Base-by-base conservation (phyloP, 805 yeast genomes). In the Kodamaea sagamina region DNA sequence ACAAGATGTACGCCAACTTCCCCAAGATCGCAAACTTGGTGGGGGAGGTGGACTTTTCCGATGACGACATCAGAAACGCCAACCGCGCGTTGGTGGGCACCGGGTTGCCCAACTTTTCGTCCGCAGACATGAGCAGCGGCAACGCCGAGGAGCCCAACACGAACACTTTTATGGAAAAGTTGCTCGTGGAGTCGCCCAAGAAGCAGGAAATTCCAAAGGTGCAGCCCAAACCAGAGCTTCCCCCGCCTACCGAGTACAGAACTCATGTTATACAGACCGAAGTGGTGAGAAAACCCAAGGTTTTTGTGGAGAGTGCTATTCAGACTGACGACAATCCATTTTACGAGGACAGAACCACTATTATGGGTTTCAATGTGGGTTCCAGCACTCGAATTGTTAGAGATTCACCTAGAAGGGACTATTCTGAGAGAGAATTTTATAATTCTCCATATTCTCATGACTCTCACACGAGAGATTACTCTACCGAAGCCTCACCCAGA, bases 71-170 rank as follows among this genome's bases (percentile, higher is more conserved):
- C 15, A 70, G 73, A 36, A 72, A 71, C 21, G 84, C 95, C 16
- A 88, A 86, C 58, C 70, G 89, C 46, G 84, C 83, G 21, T 71
- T 82, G 42, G 71, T 76, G 27, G 89, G 89, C 0, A 62, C 81
- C 16, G 79, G 80, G 32, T 68, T 90, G 51, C 96, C 96, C 9
- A 88, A 89, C 54, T 92, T 90, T 59, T 55, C 67, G 12, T 65
- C 70, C 48, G 72, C 71, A 5, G 74, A 68, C 48, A 48, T 50
- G 24, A 60, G 57, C 24, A 58, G 56, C 13, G n/a, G 8, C 24
- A 37, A 22, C 22, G 21, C 39, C 4, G 44, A 42, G 26, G 36
- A 47, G 52, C 39, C 35, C 48, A 19, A 35, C 5, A 28, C 25
- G n/a, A 55, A 45, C 36, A 35, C 52, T 4, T 52, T 44, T 39